Percentiles rank a stretch among this genome's conserved stretches.
Conservation (phyloP, 495 filamentous ascomycete genomes). For the Podospora sp. region DNA sequence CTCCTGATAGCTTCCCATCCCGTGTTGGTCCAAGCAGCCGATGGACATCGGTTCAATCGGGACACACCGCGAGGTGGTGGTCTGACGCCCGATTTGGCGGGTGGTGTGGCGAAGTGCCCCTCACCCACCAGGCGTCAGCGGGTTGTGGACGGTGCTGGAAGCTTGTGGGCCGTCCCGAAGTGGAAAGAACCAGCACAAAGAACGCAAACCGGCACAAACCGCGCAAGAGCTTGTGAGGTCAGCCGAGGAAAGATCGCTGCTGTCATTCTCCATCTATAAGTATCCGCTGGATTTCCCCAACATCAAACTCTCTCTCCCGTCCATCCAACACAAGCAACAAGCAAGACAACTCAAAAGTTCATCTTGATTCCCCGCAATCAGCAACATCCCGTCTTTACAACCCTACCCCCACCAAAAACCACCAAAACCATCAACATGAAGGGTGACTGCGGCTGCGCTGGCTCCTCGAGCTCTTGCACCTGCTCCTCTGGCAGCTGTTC, state of each 20-base stretch:
- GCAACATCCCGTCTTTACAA: slow-evolving; percentile 7
- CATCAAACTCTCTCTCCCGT: background rate
- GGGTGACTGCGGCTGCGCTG: slow-evolving; percentile 51
- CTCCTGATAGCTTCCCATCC: background rate
- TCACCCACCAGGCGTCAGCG: background rate
- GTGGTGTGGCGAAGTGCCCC: background rate
- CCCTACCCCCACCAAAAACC: slow-evolving; percentile 22
- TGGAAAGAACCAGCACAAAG: slow-evolving; percentile 22
- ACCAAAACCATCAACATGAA: slow-evolving; percentile 44
- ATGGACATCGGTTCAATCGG: background rate
- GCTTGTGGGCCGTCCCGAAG: slow-evolving; percentile 1
- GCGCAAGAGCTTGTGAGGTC: slow-evolving; percentile 28
- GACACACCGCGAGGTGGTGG: background rate
- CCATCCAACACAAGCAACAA: slow-evolving; percentile 17
- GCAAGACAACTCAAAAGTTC: slow-evolving; percentile 25
- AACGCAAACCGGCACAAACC: slow-evolving; percentile 42
- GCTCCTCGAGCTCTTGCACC: slow-evolving; percentile 39
- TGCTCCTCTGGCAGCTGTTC: slow-evolving; percentile 45
- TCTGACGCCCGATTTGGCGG: background rate
- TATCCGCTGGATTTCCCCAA: slow-evolving; percentile 18
- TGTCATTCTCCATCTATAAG: slow-evolving; percentile 26
- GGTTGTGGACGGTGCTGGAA: slow-evolving; percentile 7
- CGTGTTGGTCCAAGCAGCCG: background rate
- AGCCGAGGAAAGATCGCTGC: slow-evolving; percentile 11
- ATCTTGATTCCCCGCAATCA: slow-evolving; percentile 19